Evolutionary conservation across 495 filamentous ascomycete genomes (phyloP).

Genomic region (Penicillium desertorum): DNA sequence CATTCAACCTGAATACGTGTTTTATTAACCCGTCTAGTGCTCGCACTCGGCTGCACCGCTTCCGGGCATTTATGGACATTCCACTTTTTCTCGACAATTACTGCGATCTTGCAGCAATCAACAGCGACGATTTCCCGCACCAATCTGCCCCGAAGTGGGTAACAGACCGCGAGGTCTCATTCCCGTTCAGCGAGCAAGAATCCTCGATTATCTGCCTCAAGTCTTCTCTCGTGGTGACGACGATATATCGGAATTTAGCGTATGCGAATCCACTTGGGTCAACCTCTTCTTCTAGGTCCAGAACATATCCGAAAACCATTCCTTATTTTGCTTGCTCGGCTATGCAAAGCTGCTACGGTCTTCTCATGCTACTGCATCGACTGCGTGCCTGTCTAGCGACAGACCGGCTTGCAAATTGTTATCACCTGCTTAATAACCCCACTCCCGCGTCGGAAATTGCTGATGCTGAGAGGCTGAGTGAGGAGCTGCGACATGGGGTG

Average conservation of each 20-base stretch:
- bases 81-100: conserved; percentile 51
- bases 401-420: conserved; percentile 19
- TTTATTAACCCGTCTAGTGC: conserved; percentile 31
- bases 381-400: conserved; percentile 31
- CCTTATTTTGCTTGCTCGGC: conserved; percentile 53
- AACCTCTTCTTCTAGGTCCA: not conserved
- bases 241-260: conserved; percentile 41
- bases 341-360: conserved; percentile 53
- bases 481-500: conserved; percentile 46
- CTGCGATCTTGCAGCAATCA: conserved; percentile 47
- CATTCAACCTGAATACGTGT: not conserved
- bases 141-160: conserved; percentile 13
- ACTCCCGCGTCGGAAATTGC: conserved; percentile 34
- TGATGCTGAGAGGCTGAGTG: conserved; percentile 37
- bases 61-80: conserved; percentile 50
- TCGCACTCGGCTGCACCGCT: conserved; percentile 51
- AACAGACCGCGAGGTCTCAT: conserved; percentile 19
- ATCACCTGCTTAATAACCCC: conserved; percentile 23
- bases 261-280: conserved; percentile 32
- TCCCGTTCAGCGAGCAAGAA: conserved; percentile 47
- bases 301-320: conserved; percentile 43
- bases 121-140: conserved; percentile 18
- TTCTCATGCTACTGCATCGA: conserved; percentile 45
- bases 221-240: conserved; percentile 42
- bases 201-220: conserved; percentile 50